phyloP scores from a whole-genome alignment of 108 stramenopile genomes.

The Epithemia pelagica region DNA sequence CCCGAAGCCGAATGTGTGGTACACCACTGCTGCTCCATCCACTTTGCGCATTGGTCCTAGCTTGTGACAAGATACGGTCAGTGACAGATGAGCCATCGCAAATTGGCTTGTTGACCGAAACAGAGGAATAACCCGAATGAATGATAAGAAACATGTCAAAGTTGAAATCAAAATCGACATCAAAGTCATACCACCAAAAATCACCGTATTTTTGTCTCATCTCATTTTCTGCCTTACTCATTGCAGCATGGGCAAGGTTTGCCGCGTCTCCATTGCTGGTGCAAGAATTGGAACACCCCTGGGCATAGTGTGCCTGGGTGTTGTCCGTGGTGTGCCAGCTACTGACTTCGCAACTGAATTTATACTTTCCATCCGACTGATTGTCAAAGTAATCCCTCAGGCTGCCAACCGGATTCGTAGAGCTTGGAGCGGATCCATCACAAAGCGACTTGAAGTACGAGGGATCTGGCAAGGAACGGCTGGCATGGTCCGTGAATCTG shows the following conservation, averaged over 20 bases:
- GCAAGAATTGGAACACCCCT: not conserved
- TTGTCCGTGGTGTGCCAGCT: slow-evolving; percentile 23
- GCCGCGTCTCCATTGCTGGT: not conserved
- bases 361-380: slow-evolving; percentile 9
- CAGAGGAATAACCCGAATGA: slow-evolving; percentile 2
- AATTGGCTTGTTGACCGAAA: slow-evolving; percentile 8
- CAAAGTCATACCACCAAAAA: slow-evolving; percentile 6
- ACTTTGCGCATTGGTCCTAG: not conserved
- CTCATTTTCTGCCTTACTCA: not conserved
- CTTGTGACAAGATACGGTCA: not conserved
- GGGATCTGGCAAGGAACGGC: not conserved
- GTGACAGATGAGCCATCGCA: not conserved
- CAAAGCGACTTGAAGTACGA: slow-evolving; percentile 7
- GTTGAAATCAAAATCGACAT: not conserved
- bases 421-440: slow-evolving; percentile 1
- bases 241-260: not conserved
- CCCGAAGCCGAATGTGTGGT: not conserved
- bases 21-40: not conserved
- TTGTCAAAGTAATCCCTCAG: slow-evolving; percentile 1
- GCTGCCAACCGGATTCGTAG: not conserved
- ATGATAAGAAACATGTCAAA: slow-evolving; percentile 1
- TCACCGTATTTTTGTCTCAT: not conserved
- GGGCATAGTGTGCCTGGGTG: slow-evolving; percentile 14
- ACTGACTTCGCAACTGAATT: slow-evolving; percentile 6
- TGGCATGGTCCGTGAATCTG: slow-evolving; percentile 9